These are phyloP conservation scores for Ananas comosus DNA, from an alignment of 176 grass and related monocot species.

Conservation along the genomic window DNA sequence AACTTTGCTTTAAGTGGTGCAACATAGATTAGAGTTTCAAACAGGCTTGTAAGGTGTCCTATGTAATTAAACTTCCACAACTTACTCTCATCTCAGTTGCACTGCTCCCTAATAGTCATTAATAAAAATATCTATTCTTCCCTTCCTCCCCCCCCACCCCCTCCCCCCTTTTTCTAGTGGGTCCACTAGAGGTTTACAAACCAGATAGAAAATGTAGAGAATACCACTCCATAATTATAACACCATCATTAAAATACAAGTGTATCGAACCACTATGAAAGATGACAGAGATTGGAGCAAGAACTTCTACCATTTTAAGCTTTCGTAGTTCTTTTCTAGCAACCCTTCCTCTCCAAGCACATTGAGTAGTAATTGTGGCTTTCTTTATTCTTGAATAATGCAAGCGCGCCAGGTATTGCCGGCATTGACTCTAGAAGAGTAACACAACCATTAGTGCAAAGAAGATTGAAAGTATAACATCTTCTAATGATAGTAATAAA, in stretches of 20 bases:
- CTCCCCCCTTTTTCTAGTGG: no score
- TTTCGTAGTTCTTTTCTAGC: constrained; percentile 66
- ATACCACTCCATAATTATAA: not conserved
- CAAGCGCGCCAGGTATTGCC: constrained; percentile 47
- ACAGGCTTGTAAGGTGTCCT: no score
- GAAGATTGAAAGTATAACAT: not conserved
- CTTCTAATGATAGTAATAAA: constrained; percentile 13
- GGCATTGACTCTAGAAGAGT: constrained; percentile 51
- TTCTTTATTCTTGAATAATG: constrained; percentile 50
- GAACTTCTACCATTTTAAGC: constrained; percentile 65
- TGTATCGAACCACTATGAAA: constrained; percentile 8
- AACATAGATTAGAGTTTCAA: no score
- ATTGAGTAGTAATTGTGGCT: constrained; percentile 67
- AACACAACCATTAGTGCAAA: no score
- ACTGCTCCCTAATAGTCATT: no score
- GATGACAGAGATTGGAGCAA: constrained; percentile 6
- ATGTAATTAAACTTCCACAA: no score
- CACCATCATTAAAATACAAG: not conserved
- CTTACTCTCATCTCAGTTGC: no score
- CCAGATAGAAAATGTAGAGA: no score
- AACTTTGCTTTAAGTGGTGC: no score
- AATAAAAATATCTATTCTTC: no score
- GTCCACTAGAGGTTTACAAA: no score
- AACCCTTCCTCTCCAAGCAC: constrained; percentile 74
- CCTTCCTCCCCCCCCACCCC: no score